Conservation (phyloP, 306 rosid species). For the Rosa multiflora region DNA sequence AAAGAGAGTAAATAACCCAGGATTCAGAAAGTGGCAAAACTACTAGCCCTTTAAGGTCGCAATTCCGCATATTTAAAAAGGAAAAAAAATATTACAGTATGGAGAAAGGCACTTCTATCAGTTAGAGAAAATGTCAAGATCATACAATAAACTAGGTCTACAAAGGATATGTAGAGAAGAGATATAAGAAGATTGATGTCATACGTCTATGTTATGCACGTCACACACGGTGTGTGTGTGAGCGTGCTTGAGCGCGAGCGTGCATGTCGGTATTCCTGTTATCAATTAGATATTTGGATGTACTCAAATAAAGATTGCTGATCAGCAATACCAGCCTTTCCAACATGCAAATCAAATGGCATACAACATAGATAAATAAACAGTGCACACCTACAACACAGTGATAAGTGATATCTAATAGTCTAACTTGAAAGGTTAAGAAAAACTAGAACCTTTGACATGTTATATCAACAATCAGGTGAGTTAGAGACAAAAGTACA, state of each 20-base stretch:
- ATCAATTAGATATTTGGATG: too few relatives aligned
- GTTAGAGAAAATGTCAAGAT: too few relatives aligned
- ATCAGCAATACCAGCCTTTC: not conserved
- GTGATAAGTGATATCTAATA: not conserved
- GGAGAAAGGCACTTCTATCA: too few relatives aligned
- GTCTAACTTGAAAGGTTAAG: not conserved
- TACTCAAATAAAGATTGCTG: too few relatives aligned
- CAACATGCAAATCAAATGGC: not conserved
- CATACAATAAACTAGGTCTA: too few relatives aligned
- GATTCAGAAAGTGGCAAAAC: not conserved
- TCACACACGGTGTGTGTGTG: too few relatives aligned
- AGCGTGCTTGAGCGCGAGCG: too few relatives aligned
- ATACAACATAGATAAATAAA: not conserved
- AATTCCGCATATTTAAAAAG: not conserved
- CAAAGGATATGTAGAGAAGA: too few relatives aligned
- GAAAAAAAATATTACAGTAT: too few relatives aligned
- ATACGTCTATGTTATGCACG: too few relatives aligned
- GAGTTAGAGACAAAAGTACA: not conserved
- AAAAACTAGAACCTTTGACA: not conserved
- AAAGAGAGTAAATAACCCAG: not conserved
- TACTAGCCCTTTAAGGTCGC: not conserved
- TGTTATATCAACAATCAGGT: conserved; percentile 2
- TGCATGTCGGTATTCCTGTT: too few relatives aligned
- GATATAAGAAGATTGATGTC: too few relatives aligned
- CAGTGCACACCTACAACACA: not conserved